Conservation (phyloP, 805 yeast genomes). For the Candida germanica region DNA sequence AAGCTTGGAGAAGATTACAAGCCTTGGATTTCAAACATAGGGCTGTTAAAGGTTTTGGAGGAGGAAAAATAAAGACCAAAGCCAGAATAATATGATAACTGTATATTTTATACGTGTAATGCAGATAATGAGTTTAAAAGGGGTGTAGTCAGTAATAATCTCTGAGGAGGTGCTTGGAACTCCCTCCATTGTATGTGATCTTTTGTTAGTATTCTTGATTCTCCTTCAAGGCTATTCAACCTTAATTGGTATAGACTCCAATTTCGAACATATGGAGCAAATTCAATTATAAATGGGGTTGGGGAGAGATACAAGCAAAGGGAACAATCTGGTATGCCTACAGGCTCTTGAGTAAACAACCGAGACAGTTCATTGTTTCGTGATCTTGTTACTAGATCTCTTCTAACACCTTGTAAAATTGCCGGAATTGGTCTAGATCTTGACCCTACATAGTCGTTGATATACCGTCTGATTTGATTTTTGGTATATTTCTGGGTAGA, state of each 20-base stretch:
- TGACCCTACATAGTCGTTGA: conserved; percentile 27
- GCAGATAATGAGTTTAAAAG: too few relatives aligned
- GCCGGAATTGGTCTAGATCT: conserved; percentile 34
- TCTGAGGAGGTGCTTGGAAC: too few relatives aligned
- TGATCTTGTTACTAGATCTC: conserved; percentile 13
- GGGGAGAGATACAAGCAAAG: conserved; percentile 22
- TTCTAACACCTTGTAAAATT: conserved; percentile 25
- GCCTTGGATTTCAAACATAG: conserved; percentile 51
- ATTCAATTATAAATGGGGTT: conserved; percentile 25
- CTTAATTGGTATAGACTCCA: conserved; percentile 34
- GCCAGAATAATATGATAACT: conserved; percentile 45
- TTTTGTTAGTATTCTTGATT: conserved; percentile 21
- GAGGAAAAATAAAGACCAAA: conserved; percentile 55
- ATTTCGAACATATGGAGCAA: conserved; percentile 29
- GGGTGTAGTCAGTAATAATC: too few relatives aligned
- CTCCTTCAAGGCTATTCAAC: conserved; percentile 14
- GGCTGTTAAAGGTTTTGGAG: conserved; percentile 69
- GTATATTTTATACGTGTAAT: background rate
- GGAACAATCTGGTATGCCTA: conserved; percentile 36
- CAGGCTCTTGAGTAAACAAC: conserved; percentile 17
- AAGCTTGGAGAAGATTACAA: conserved; percentile 85
- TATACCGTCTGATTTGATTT: conserved; percentile 12
- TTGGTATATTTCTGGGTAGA: conserved; percentile 1
- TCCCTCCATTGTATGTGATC: conserved; percentile 32
- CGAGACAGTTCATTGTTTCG: conserved; percentile 3